Conservation (phyloP, 2,329 filamentous ascomycete genomes). For the Penicillium digitatum region DNA sequence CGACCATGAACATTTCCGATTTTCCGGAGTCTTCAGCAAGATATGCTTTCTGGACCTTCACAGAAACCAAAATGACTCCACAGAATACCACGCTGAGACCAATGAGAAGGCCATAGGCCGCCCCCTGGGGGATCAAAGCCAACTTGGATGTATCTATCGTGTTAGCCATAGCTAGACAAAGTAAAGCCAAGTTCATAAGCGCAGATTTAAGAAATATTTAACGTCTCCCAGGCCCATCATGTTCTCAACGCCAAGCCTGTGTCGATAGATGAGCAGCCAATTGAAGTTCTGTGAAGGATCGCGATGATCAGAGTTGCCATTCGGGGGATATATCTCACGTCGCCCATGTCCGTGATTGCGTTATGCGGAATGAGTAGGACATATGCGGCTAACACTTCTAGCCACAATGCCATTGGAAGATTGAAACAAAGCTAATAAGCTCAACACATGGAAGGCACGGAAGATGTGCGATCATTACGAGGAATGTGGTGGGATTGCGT, state of each 20-base stretch:
- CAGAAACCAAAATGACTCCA: constrained; percentile 45
- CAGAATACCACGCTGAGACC: constrained; percentile 49
- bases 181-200: constrained; percentile 1
- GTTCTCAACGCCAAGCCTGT: not conserved
- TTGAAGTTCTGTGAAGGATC: not conserved
- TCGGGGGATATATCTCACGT: constrained; percentile 6
- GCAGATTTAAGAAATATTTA: constrained; percentile 11
- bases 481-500: constrained; percentile 8
- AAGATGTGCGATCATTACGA: not conserved
- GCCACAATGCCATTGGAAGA: not conserved
- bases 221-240: not conserved
- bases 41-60: constrained; percentile 43
- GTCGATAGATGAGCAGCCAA: not conserved
- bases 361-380: not conserved
- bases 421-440: not conserved
- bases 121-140: constrained; percentile 28
- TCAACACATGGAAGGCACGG: not conserved
- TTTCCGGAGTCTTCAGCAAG: constrained; percentile 35
- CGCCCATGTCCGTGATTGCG: constrained; percentile 10
- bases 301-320: constrained; percentile 3
- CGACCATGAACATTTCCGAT: constrained; percentile 44
- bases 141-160: constrained; percentile 19
- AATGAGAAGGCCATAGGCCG: constrained; percentile 47
- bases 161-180: constrained; percentile 14
- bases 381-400: not conserved